A percentile compares a stretch with the other conserved stretches of the same genome.
phyloP scores from a whole-genome alignment of 1,284 basidiomycete genomes.

The Papiliotrema flavescens region DNA sequence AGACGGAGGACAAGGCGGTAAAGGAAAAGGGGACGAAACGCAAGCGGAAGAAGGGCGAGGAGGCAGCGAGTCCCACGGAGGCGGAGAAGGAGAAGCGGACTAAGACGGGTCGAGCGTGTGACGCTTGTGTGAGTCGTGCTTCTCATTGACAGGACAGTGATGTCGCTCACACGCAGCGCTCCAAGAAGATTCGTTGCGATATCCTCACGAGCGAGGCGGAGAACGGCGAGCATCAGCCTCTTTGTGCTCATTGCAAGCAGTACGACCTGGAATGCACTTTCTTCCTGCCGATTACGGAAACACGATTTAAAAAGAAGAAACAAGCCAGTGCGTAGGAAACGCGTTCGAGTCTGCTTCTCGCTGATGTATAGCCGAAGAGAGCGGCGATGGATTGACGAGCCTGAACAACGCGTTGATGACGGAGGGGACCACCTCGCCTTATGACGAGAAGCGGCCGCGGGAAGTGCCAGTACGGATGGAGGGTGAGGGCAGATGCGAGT shows the following conservation, averaged over 20 bases:
- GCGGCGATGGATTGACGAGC: constrained; percentile 1
- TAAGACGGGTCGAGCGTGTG: constrained; percentile 49
- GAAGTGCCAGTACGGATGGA: constrained; percentile 28
- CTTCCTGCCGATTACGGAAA: constrained; percentile 96
- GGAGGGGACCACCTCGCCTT: background rate
- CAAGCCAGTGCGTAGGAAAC: constrained; percentile 53
- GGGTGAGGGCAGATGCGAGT: constrained; percentile 11
- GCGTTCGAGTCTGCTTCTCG: background rate
- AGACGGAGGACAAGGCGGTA: background rate
- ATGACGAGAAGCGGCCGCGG: background rate
- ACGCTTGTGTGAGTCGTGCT: constrained; percentile 41
- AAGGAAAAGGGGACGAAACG: constrained; percentile 15
- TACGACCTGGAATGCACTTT: constrained; percentile 91
- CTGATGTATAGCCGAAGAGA: constrained; percentile 2
- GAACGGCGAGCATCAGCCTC: constrained; percentile 23
- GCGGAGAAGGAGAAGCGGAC: constrained; percentile 35
- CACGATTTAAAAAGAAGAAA: constrained; percentile 95
- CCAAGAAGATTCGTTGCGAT: constrained; percentile 76
- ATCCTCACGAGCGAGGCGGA: constrained; percentile 27
- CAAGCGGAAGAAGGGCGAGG: constrained; percentile 29
- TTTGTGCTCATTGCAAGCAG: constrained; percentile 55
- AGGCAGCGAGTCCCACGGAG: constrained; percentile 2
- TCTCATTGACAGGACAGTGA: background rate
- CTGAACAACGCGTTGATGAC: background rate
- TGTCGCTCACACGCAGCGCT: constrained; percentile 51